Base-by-base conservation (phyloP, 2,329 filamentous ascomycete genomes). In the Trichoderma endophyticum region DNA sequence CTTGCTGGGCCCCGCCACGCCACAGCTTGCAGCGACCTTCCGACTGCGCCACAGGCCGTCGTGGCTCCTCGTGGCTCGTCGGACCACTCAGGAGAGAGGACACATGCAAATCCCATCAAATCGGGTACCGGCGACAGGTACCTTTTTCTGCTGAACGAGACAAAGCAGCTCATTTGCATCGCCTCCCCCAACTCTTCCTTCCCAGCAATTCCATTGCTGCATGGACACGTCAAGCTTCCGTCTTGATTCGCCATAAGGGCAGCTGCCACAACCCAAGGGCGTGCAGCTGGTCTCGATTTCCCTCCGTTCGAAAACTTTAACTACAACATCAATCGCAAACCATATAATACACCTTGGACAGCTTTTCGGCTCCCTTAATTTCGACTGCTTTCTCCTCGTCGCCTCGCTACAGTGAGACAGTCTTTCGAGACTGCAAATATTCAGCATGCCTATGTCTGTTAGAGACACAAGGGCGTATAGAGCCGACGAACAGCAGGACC, bases 381-480 rank as follows among this genome's bases (percentile, higher is more conserved):
- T 12, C 34, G 24, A 43, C 56, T 36, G 21, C 21, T 30, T 18
- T 51, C 43, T 24, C 21, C 21, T 7, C 28, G 14, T 43, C 21
- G 12, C 30, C 63, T 69, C 62, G 66, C 64, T 59, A 39, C n/a
- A 64, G 73, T 75, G 69, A 77, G 75, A 71, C 77, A 78, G 76
- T 75, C 77, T 76, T 51, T 61, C 60, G 75, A 75, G 77, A 75
- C 79, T 79, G 77, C 78, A 72, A 73, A 70, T 70, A 71, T 72
- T 67, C 73, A 76, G 71, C 70, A 82, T 82, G 81, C 78, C 78
- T 39, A 79, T 84, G 74, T 80, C 79, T 26, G 62, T 76, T 54
- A 78, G 78, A 73, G 82, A 82, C 73, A 81, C 79, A 71, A 77
- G 79, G 77, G 78, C 79, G 66, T 84, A 85, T 73, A 78, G 83